Conservation (phyloP, 139 green algal species). For the Deuterostichococcus epilithicus region DNA sequence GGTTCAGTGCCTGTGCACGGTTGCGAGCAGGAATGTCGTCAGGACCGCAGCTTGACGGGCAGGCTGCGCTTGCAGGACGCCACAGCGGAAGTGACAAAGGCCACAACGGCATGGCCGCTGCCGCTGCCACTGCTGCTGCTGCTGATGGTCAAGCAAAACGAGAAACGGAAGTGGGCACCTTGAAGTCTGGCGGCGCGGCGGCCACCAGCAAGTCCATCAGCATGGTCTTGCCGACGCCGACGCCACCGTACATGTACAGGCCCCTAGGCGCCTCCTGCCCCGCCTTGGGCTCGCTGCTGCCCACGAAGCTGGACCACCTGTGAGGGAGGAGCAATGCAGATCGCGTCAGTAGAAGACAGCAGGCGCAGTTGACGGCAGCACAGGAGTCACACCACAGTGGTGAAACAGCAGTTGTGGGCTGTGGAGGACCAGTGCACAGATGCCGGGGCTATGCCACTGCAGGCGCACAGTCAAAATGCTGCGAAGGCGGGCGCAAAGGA, state of each 20-base stretch:
- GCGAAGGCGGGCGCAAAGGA: neutral
- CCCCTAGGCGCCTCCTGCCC: constrained; percentile 29
- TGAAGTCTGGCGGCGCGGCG: constrained; percentile 55
- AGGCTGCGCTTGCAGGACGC: neutral
- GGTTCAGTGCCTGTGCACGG: neutral
- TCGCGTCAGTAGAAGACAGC: neutral
- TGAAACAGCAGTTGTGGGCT: neutral
- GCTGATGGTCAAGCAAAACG: neutral
- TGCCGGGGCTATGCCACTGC: too few relatives aligned
- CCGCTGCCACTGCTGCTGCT: neutral
- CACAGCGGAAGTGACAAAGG: too few relatives aligned
- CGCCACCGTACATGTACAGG: constrained; percentile 92
- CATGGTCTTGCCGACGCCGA: constrained; percentile 96
- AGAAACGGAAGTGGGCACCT: constrained; percentile 18
- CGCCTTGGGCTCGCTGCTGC: constrained; percentile 8
- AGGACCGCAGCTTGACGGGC: neutral
- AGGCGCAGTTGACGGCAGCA: neutral
- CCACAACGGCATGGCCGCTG: neutral
- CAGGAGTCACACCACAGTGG: neutral
- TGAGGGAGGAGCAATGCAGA: neutral
- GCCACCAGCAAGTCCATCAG: constrained; percentile 93
- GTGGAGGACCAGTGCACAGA: too few relatives aligned
- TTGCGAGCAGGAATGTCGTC: too few relatives aligned
- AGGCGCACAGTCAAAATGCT: neutral
- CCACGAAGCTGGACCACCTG: constrained; percentile 28